Conservation (phyloP, 352 stramenopile genomes). For the Phytophthora macrochlamydospora region DNA sequence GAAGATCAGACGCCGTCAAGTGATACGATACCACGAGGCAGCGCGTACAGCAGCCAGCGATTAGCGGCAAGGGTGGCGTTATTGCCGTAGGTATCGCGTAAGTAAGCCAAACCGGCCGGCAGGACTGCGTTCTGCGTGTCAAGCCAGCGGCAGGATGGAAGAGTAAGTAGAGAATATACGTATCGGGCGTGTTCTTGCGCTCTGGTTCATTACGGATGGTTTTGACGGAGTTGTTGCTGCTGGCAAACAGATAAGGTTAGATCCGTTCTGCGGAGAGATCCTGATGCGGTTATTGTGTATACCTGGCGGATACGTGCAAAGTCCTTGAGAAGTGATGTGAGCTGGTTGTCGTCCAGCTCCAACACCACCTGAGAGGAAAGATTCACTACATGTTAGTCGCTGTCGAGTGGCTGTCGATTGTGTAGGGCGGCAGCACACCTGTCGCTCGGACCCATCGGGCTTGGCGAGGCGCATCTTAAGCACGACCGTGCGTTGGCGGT, state of each 20-base stretch:
- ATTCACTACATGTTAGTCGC: background rate
- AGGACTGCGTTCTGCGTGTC: background rate
- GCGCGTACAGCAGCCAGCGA: background rate
- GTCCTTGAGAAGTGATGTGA: constrained; percentile 38
- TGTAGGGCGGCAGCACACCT: constrained; percentile 21
- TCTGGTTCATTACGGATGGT: constrained; percentile 23
- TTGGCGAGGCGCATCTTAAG: constrained; percentile 60
- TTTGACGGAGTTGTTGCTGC: constrained; percentile 13
- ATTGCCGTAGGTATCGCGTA: constrained; percentile 17
- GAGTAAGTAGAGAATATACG: constrained; percentile 42
- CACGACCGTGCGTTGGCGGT: constrained; percentile 42
- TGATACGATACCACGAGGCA: constrained; percentile 8
- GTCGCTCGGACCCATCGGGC: constrained; percentile 32
- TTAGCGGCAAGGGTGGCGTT: background rate
- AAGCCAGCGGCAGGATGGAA: background rate
- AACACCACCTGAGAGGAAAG: constrained; percentile 44
- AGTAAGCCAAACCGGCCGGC: constrained; percentile 3
- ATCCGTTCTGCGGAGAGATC: no score
- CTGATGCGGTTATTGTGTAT: background rate
- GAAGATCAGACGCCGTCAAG: constrained; percentile 5
- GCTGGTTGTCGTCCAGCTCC: constrained; percentile 49
- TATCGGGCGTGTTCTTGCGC: constrained; percentile 18
- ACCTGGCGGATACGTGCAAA: constrained; percentile 48
- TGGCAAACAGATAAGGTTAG: no score
- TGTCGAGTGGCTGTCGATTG: background rate